Conservation (phyloP, 257 asterid genomes). For the Gentiana dahurica region DNA sequence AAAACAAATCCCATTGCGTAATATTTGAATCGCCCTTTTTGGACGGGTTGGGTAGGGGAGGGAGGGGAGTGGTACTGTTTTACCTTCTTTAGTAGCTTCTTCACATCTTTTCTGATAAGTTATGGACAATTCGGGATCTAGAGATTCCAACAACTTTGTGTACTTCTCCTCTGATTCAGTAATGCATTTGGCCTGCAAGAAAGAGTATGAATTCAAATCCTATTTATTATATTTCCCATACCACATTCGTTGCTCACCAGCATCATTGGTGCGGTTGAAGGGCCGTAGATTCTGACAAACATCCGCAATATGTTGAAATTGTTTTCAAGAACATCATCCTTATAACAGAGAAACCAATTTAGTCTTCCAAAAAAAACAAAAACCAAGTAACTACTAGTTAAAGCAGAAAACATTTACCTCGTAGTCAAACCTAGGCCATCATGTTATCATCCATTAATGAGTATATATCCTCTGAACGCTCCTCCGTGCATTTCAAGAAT, state of each 20-base stretch:
- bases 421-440: slow-evolving; percentile 67
- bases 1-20: neutral
- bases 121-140: slow-evolving; percentile 44
- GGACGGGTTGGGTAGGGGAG: too few relatives aligned
- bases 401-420: slow-evolving; percentile 46
- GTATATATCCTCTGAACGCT: slow-evolving; percentile 16
- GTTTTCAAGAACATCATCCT: slow-evolving; percentile 78
- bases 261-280: slow-evolving; percentile 68
- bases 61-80: neutral
- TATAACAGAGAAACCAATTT: slow-evolving; percentile 3
- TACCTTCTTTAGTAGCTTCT: slow-evolving; percentile 95
- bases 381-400: neutral
- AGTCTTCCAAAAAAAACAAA: slow-evolving; percentile 3
- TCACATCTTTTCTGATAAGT: slow-evolving; percentile 70
- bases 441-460: slow-evolving; percentile 23
- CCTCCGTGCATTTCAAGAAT: slow-evolving; percentile 29
- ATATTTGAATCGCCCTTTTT: too few relatives aligned
- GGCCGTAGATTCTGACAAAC: slow-evolving; percentile 68
- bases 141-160: slow-evolving; percentile 32
- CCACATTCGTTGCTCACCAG: slow-evolving; percentile 41
- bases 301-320: slow-evolving; percentile 80
- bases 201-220: neutral
- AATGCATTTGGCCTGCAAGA: slow-evolving; percentile 52
- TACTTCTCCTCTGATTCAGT: slow-evolving; percentile 76
- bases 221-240: neutral